Percentiles rank a stretch among this genome's conserved stretches.
Conservation (phyloP, 768 basidiomycete species). For the Lentinus tigrinus region DNA sequence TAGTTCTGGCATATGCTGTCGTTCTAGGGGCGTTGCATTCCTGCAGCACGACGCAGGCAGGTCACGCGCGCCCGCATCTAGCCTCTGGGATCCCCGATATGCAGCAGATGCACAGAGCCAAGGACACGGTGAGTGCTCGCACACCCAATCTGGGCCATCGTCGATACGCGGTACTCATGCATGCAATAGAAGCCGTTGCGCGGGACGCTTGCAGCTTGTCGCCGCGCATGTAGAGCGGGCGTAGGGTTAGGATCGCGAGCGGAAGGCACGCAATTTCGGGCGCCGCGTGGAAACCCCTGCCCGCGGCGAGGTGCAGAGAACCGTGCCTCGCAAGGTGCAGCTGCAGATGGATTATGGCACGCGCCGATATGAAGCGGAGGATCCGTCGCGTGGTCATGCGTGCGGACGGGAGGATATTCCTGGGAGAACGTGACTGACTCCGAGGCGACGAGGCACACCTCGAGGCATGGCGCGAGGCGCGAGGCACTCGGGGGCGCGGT, state of each 20-base stretch:
- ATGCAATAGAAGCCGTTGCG: not conserved
- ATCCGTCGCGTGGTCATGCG: constrained; percentile 9
- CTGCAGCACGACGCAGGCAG: not conserved
- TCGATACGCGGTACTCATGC: not conserved
- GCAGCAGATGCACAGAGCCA: not conserved
- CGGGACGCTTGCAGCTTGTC: not conserved
- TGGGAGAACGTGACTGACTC: not conserved
- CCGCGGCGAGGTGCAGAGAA: not conserved
- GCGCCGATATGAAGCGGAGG: constrained; percentile 14
- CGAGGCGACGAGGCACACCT: not conserved
- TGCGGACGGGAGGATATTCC: not conserved
- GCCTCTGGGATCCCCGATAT: not conserved
- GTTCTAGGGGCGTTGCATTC: constrained; percentile 1
- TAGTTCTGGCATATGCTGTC: not conserved
- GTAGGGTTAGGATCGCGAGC: constrained; percentile 8
- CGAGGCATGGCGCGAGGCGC: not conserved
- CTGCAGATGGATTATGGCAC: constrained; percentile 13
- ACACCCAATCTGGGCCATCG: not conserved
- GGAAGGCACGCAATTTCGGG: not conserved
- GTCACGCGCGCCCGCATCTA: not conserved
- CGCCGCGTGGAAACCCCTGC: constrained; percentile 3
- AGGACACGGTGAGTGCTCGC: not conserved
- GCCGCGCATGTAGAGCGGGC: not conserved
- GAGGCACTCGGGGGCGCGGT: not conserved
- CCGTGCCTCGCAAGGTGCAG: too few species aligned